Conservation (phyloP, 805 yeast species). For the Blastobotrys terrestris region DNA sequence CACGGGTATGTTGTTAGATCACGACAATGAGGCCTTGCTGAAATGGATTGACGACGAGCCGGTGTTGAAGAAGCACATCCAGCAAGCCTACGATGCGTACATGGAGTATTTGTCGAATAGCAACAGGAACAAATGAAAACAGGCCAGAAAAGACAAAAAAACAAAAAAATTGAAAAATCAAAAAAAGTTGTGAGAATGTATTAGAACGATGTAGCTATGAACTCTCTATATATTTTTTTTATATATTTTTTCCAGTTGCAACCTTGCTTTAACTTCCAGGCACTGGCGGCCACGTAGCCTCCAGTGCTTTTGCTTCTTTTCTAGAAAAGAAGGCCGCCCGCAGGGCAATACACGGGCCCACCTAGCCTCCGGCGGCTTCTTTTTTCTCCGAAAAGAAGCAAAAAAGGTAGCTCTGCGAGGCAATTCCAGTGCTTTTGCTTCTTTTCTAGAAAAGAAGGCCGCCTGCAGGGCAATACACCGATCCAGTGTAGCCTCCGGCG, state of each 20-base stretch:
- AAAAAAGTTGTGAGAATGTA: neutral
- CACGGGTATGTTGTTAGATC: constrained; percentile 92
- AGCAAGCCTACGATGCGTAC: constrained; percentile 87
- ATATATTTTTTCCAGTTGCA: too few species aligned
- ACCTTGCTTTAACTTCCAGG: neutral
- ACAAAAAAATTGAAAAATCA: neutral
- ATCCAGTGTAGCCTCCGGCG: too few species aligned
- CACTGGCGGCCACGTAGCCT: too few species aligned
- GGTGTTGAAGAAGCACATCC: constrained; percentile 75
- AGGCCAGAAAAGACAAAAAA: neutral
- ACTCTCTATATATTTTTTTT: neutral
- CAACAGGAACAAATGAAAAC: neutral
- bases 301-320: too few species aligned
- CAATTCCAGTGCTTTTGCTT: too few species aligned
- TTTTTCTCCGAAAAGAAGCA: too few species aligned
- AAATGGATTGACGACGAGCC: constrained; percentile 80
- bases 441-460: too few species aligned
- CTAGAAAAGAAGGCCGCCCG: too few species aligned
- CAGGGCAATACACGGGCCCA: too few species aligned
- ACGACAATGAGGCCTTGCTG: constrained; percentile 78
- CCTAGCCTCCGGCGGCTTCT: too few species aligned
- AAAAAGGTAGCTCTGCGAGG: too few species aligned
- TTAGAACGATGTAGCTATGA: neutral
- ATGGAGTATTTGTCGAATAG: constrained; percentile 55
- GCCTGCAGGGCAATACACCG: too few species aligned